phyloP scores from a whole-genome alignment of 768 basidiomycete genomes.

The Lactarius evosmus region DNA sequence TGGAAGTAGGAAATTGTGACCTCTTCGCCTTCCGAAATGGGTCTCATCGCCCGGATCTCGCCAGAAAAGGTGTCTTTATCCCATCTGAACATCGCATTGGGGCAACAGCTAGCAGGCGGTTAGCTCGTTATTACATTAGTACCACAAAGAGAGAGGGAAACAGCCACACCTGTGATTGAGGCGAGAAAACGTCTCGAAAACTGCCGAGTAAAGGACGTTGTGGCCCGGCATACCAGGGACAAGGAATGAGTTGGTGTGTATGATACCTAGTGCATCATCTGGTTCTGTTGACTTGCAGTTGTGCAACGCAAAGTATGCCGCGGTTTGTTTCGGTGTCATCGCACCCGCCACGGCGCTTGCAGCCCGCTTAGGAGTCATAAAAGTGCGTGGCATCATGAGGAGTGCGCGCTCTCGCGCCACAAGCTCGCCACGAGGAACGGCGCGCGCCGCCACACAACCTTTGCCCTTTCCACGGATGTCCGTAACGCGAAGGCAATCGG shows the following conservation, averaged over 20 bases:
- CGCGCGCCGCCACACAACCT: slow-evolving; percentile 36
- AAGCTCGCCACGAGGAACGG: slow-evolving; percentile 34
- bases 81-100: slow-evolving; percentile 30
- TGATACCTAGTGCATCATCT: neutral
- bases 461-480: slow-evolving; percentile 28
- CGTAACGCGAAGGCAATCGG: slow-evolving; percentile 6
- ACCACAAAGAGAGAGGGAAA: neutral
- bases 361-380: neutral
- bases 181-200: slow-evolving; percentile 30
- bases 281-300: neutral
- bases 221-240: slow-evolving; percentile 16
- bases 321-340: neutral
- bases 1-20: slow-evolving; percentile 34
- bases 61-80: slow-evolving; percentile 33
- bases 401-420: slow-evolving; percentile 41
- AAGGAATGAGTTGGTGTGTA: slow-evolving; percentile 10
- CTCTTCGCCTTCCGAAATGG: slow-evolving; percentile 36
- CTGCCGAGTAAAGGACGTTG: slow-evolving; percentile 28
- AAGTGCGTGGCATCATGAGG: slow-evolving; percentile 29
- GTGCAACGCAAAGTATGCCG: slow-evolving; percentile 1
- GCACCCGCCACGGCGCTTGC: neutral
- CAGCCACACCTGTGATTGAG: slow-evolving; percentile 26
- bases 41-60: slow-evolving; percentile 32
- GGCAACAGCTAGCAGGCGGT: slow-evolving; percentile 32
- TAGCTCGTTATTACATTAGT: neutral